Evolutionary conservation across 352 stramenopile species (phyloP), one percentile per base, ranked within the genome.

Genomic region (Phytophthora ramorum): DNA sequence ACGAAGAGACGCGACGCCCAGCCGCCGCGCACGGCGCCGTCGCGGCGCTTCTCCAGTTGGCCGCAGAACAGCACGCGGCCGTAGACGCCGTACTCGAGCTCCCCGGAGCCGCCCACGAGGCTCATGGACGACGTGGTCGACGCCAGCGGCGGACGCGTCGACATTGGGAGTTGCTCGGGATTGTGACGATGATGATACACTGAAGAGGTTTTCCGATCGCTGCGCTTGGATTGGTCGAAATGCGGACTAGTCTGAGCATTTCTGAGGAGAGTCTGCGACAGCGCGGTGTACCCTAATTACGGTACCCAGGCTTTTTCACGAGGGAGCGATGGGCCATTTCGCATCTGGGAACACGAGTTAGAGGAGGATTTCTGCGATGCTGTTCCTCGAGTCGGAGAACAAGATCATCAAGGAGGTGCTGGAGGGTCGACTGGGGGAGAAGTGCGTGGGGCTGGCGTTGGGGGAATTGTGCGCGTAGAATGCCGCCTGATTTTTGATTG

Each of bases 351-450:
- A 50, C 54, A 58, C 17, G 50, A 59, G 19, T 8, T 7, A 54
- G 24, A 34, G 17, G 52, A 38, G 26, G 7, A 4, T 32, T 6
- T 63, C 9, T 14, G 58, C 12, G 35, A 95, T 95, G 87, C 71
- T 95, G 51, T 93, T 93, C 72, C 75, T 95, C 26, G 87, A 95
- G 69, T 75, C 83, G 58, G 85, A 94, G 71, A 93, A 93, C 79
- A 95, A 95, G 81, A 93, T 95, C 67, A 82, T 95, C 37, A 92
- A 93, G 73, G 85, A 93, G 73, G 84, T 95, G 46, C 71, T 95
- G 8, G 69, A 85, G 53, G 82, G 79, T 19, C 85, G 85, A 32
- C 40, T 95, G 40, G 87, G 85, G 8, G 81, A 84, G 48, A 88
- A 78, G 87, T 95, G 46, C 22, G 85, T 87, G 30, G 0, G 1